These are phyloP conservation scores for Panicum virgatum DNA, from an alignment of 202 grass and related monocot species.

Conservation along the genomic window DNA sequence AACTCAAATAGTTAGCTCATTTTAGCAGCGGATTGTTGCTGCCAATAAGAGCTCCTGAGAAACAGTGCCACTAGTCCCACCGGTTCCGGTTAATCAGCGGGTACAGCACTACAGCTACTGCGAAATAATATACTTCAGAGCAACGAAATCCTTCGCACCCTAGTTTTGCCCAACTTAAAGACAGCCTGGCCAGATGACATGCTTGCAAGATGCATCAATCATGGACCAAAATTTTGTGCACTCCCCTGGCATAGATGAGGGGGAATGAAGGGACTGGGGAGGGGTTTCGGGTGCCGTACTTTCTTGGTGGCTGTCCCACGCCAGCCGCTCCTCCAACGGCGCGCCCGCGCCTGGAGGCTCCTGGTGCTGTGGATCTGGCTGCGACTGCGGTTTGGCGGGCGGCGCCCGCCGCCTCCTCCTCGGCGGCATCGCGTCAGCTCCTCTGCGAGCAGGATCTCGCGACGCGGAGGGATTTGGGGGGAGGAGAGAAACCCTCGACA, in stretches of 20 bases:
- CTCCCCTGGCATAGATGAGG: background rate
- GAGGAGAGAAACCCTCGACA: background rate
- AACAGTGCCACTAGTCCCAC: background rate
- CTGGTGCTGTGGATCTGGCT: constrained; percentile 10
- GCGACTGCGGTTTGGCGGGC: constrained; percentile 5
- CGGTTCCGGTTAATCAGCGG: background rate
- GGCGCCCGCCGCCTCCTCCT: constrained; percentile 28
- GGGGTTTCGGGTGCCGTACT: constrained; percentile 22
- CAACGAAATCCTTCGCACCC: background rate
- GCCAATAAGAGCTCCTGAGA: background rate
- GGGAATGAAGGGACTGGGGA: no score
- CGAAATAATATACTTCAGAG: background rate
- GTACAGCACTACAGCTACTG: background rate
- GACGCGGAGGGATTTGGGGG: background rate
- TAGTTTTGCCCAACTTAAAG: background rate
- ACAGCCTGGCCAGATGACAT: background rate
- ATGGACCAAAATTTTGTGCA: background rate
- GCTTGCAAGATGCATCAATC: background rate
- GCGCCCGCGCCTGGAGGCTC: constrained; percentile 19
- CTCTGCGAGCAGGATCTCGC: background rate
- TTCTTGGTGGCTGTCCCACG: constrained; percentile 41
- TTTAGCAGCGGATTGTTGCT: background rate
- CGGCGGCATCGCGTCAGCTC: constrained; percentile 35
- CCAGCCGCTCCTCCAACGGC: constrained; percentile 36
- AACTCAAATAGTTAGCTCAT: background rate